Evolutionary conservation across 2,329 filamentous ascomycete genomes (phyloP).

Genomic region (Dichotomopilus funicola): DNA sequence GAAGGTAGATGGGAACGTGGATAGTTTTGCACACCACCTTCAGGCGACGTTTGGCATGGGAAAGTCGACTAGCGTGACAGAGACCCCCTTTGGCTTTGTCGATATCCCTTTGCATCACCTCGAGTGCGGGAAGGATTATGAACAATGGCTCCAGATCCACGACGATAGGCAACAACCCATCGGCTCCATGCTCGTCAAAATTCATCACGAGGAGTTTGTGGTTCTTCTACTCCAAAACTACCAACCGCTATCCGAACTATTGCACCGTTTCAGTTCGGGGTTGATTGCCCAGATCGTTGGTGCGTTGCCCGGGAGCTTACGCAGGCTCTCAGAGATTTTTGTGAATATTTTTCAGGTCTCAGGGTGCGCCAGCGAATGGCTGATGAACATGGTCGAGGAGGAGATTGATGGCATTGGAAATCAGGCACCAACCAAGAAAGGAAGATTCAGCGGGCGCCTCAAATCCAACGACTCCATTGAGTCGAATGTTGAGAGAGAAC

Average conservation of each 20-base stretch:
- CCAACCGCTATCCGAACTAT: slow-evolving; percentile 68
- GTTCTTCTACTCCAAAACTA: slow-evolving; percentile 86
- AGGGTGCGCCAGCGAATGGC: slow-evolving; percentile 76
- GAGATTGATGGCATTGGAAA: slow-evolving; percentile 91
- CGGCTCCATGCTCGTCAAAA: slow-evolving; percentile 77
- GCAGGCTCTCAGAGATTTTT: slow-evolving; percentile 75
- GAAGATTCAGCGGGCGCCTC: slow-evolving; percentile 64
- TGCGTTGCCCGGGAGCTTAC: slow-evolving; percentile 69
- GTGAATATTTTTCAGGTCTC: slow-evolving; percentile 95
- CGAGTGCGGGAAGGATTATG: slow-evolving; percentile 68
- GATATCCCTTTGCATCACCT: slow-evolving; percentile 76
- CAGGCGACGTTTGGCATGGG: slow-evolving; percentile 38
- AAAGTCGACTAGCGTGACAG: slow-evolving; percentile 40
- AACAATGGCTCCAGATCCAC: slow-evolving; percentile 80
- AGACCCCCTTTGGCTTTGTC: slow-evolving; percentile 62
- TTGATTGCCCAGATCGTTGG: slow-evolving; percentile 80
- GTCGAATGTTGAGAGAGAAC: slow-evolving; percentile 58
- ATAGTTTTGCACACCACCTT: slow-evolving; percentile 40
- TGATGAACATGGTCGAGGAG: slow-evolving; percentile 88
- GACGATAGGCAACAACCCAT: slow-evolving; percentile 70
- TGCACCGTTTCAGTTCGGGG: slow-evolving; percentile 78
- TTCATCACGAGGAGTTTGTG: slow-evolving; percentile 81
- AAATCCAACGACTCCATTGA: slow-evolving; percentile 65
- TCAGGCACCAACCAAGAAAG: slow-evolving; percentile 67
- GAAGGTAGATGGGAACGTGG: slow-evolving; percentile 47